Base-by-base conservation (phyloP, 768 basidiomycete species). In the Calocybe gangraenosa region DNA sequence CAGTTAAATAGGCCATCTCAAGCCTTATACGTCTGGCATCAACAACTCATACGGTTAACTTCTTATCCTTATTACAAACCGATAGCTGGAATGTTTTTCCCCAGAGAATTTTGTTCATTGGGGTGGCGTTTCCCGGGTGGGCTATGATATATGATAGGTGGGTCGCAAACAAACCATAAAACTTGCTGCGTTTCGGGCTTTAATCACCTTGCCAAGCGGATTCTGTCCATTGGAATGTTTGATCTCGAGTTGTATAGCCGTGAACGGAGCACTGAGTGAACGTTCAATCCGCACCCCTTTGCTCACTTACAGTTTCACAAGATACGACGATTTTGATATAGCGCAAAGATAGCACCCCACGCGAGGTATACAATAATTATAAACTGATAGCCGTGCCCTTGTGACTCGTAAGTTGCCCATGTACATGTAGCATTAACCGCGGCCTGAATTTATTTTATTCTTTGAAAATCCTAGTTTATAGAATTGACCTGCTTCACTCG, bases 41-140 rank as follows among this genome's bases (percentile, higher is more conserved):
- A 34, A 9, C 32, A 7, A 21, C 23, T 30, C 23, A 11, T 17
- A n/a, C 8, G 15, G 8, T 18, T 20, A 11, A 25, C 13, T 22
- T 19, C 9, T 14, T 5, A 17, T 9, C 23, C 31, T 3, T 11
- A n/a, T 20, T 30, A 14, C 7, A 33, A 49, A 38, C 14, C 17
- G 38, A 49, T 30, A 37, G 44, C 48, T n/a, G n/a, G n/a, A n/a
- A 40, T 43, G 11, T 45, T 49, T 31, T 30, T 20, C 3, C 38
- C 43, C 11, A 43, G 48, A 21, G 40, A 33, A n/a, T n/a, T n/a
- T n/a, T n/a, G 7, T 45, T 45, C 21, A 11, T 44, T 21, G 43
- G 43, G 5, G 38, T 45, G 22, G 15, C 41, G 3, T 49, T 49
- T 34, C 43, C 44, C n/a, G 48, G 48, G 9, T 45, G 48, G 48